Base-by-base conservation (phyloP, 208 protist species). In the Crithidia brevicula region DNA sequence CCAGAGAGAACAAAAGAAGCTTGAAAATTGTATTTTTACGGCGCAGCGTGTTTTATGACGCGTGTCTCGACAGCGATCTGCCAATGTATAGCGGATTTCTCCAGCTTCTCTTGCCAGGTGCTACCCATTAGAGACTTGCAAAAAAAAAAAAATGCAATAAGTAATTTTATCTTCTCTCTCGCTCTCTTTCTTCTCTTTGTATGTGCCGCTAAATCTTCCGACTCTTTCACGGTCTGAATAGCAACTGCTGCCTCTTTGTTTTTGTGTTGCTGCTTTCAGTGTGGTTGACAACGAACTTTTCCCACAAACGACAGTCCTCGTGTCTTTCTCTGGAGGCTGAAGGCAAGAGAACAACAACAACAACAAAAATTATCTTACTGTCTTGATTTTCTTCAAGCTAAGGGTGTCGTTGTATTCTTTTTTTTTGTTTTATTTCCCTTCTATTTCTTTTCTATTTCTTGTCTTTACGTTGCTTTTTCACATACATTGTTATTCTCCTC, bases 101-200 rank as follows among this genome's bases (percentile, higher is more conserved):
- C n/a, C n/a, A n/a, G n/a, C n/a, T n/a, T n/a, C n/a, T n/a, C n/a
- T n/a, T n/a, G n/a, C n/a, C n/a, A n/a, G n/a, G n/a, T n/a, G n/a
- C n/a, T n/a, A 40, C 36, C 36, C 36, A 40, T 13, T 40, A 40
- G 10, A 16, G 36, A 7, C 36, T 7, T 13, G 36, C 36, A 47
- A 47, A 47, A 47, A 47, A 47, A 47, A 36, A 38, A 36, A 56
- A 23, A 40, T 38, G 11, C 13, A 13, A n/a, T 56, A 56, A 8
- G 6, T n/a, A 22, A 8, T 18, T 38, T n/a, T 36, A 30, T 22
- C 7, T 38, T 31, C 31, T n/a, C 8, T 38, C 15, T 36, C 11
- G 13, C n/a, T n/a, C n/a, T n/a, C n/a, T n/a, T n/a, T n/a, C n/a
- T n/a, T n/a, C n/a, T n/a, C n/a, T n/a, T n/a, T n/a, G n/a, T n/a